These are phyloP conservation scores for Iodosphaeria phyllophila DNA, from an alignment of 2,329 filamentous ascomycete species.

Conservation along the genomic window DNA sequence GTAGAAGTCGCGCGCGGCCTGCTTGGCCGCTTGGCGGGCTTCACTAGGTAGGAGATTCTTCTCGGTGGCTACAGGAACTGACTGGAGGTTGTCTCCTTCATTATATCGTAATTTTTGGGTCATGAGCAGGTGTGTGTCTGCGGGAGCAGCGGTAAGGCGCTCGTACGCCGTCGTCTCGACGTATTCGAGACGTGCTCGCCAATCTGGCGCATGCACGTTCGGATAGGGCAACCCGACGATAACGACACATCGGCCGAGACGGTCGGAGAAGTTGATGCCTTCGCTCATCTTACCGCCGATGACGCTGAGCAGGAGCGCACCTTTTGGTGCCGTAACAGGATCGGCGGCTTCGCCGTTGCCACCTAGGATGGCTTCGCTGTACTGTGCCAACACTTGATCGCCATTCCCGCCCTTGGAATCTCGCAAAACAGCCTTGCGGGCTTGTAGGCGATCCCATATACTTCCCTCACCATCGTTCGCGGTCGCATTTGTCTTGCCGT, in stretches of 20 bases:
- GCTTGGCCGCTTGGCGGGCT: conserved; percentile 26
- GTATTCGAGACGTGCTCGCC: conserved; percentile 82
- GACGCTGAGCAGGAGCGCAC: conserved; percentile 73
- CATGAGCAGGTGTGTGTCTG: no score
- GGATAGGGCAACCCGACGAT: conserved; percentile 90
- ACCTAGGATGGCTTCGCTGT: conserved; percentile 47
- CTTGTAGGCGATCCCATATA: conserved; percentile 40
- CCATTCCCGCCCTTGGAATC: conserved; percentile 34
- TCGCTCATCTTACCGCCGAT: conserved; percentile 91
- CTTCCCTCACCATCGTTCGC: conserved; percentile 10
- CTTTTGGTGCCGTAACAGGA: conserved; percentile 18
- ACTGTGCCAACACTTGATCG: conserved; percentile 57
- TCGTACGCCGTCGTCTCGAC: conserved; percentile 43
- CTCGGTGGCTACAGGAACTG: no score
- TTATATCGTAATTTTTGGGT: no score
- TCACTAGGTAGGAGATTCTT: no score
- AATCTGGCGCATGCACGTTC: conserved; percentile 75
- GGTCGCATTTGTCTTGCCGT: conserved; percentile 2
- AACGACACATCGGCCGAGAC: conserved; percentile 71
- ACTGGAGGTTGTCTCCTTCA: no score
- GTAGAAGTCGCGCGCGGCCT: conserved; percentile 60
- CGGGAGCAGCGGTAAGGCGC: conserved; percentile 12
- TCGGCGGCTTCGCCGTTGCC: conserved; percentile 11
- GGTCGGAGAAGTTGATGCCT: conserved; percentile 94
- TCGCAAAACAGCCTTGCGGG: conserved; percentile 43